Percentiles rank a stretch among this genome's conserved stretches.
Evolutionary conservation across 257 asterid genomes (phyloP).

Genomic region (Nicotiana knightiana): DNA sequence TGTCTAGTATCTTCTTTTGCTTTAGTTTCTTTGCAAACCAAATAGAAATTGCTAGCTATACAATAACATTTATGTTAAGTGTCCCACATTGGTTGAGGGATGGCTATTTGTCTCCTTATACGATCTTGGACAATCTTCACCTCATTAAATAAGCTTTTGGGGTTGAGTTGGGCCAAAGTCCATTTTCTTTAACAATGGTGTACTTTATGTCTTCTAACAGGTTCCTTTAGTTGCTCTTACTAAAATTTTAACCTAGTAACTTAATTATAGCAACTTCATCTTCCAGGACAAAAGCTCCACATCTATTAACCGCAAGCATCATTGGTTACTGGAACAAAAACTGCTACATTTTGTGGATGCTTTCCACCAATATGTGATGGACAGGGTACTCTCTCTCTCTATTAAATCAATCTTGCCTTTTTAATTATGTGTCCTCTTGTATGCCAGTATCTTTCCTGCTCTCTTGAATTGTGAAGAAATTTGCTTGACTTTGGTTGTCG

Average conservation of each 20-base stretch:
- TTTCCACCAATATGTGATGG: constrained; percentile 98
- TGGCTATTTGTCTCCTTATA: neutral
- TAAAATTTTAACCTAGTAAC: neutral
- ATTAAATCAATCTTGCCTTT: neutral
- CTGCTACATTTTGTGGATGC: constrained; percentile 97
- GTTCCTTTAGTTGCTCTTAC: neutral
- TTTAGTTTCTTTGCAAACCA: neutral
- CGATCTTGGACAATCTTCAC: neutral
- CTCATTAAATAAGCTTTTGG: neutral
- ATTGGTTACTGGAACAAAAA: constrained; percentile 90
- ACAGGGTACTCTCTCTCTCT: constrained; percentile 54
- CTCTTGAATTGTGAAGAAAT: neutral
- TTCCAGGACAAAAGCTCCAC: constrained; percentile 67
- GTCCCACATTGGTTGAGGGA: neutral
- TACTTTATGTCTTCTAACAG: neutral
- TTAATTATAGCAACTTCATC: constrained; percentile 3
- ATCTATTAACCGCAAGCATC: constrained; percentile 62
- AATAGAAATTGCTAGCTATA: neutral
- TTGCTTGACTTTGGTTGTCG: neutral
- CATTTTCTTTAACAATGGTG: neutral
- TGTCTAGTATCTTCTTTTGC: constrained; percentile 6
- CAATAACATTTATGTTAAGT: neutral
- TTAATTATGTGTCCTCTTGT: neutral
- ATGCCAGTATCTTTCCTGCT: neutral
- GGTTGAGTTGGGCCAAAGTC: neutral